Base-by-base conservation (phyloP, 2,329 filamentous ascomycete species). In the Fusarium zealandicum region DNA sequence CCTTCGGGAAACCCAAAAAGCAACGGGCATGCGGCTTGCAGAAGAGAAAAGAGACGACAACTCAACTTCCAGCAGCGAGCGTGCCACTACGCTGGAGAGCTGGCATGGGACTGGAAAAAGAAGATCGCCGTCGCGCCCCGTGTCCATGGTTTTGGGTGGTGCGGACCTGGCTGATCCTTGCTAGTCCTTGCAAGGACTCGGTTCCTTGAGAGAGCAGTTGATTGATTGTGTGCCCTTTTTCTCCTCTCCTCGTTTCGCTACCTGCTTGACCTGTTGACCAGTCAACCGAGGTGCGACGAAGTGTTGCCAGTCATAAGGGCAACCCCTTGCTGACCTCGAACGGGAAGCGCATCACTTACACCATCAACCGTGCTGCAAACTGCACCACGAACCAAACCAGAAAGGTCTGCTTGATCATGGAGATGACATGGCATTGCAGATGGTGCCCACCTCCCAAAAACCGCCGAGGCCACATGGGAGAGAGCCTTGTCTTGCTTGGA, bases 121-220 rank as follows among this genome's bases (percentile, higher is more conserved):
- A 63, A 51, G 64, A 67, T 67, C 64, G 64, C 56, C 64, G 44
- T 54, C 36, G 56, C 60, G 64, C 63, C 59, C 64, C 64, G 63
- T 63, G 62, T 57, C 64, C 64, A 54, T 66, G 64, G 64, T 54
- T 67, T 67, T 67, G 64, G 64, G 64, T 67, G 64, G 62, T 64
- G 55, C 62, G 48, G 60, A 61, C 59, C 59, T 52, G 40, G 64
- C 48, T 64, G 47, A 55, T 47, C 57, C 54, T 59, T 54, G 61
- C 57, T 60, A 62, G 62, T 50, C 28, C 32, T 43, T 55, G 46
- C 60, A 57, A 64, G 62, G 57, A 49, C 36, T 35, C 44, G 38
- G 51, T 44, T 60, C 41, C 40, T 53, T 39, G 51, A 51, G 37
- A 43, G 51, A 51, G 41, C 44, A 41, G 54, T 56, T 53, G 51